phyloP scores from a whole-genome alignment of 2,329 filamentous ascomycete genomes.

The Pseudonectria buxi region DNA sequence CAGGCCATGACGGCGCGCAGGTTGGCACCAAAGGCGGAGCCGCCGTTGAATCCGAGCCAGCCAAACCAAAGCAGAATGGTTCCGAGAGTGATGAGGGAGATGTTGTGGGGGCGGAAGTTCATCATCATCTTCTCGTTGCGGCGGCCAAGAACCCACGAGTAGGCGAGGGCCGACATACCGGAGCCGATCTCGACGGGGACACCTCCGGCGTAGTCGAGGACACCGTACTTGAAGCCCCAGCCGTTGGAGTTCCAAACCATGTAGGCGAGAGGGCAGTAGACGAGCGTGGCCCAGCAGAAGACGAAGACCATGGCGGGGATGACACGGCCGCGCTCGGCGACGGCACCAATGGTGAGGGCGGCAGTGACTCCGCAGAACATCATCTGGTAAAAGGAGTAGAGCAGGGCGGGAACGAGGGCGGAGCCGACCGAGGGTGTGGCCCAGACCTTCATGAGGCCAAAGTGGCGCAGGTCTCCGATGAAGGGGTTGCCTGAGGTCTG shows the following conservation, averaged over 20 bases:
- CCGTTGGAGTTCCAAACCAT: constrained; percentile 96
- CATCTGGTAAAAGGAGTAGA: constrained; percentile 98
- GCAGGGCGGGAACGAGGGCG: constrained; percentile 77
- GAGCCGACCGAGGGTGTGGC: constrained; percentile 82
- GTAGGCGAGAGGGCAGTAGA: constrained; percentile 94
- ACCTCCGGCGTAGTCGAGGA: constrained; percentile 92
- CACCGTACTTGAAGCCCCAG: constrained; percentile 85
- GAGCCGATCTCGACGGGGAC: constrained; percentile 96
- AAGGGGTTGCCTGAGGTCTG: constrained; percentile 74
- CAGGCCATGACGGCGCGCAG: constrained; percentile 90
- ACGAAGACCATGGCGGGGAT: constrained; percentile 91
- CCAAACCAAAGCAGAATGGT: constrained; percentile 97
- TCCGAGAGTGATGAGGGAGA: constrained; percentile 91
- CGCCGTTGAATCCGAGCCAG: constrained; percentile 98
- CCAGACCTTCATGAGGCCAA: constrained; percentile 80
- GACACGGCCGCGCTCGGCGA: constrained; percentile 88
- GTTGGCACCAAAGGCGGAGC: constrained; percentile 89
- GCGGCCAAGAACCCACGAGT: constrained; percentile 90
- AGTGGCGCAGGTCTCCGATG: constrained; percentile 85
- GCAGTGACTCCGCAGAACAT: constrained; percentile 94
- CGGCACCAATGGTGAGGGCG: constrained; percentile 83
- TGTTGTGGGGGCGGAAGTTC: constrained; percentile 99
- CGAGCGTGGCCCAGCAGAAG: constrained; percentile 93
- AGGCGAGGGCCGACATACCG: constrained; percentile 86
- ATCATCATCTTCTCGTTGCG: constrained; percentile 99